These are phyloP conservation scores for Skeletonema tropicum DNA, from an alignment of 108 stramenopile species.

Conservation along the genomic window DNA sequence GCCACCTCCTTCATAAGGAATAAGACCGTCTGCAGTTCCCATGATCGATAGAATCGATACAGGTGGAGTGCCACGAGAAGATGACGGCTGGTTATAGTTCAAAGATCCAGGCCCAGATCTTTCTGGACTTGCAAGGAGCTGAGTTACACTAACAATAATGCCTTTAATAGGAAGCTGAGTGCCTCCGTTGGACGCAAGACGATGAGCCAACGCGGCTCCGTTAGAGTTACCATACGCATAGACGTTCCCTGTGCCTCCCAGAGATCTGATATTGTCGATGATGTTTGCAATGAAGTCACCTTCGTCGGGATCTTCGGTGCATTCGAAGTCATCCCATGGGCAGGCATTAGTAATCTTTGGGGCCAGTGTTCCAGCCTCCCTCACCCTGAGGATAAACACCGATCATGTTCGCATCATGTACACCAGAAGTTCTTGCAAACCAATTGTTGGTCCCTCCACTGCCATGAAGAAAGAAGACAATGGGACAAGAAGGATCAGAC, in stretches of 20 bases:
- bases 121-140: slow-evolving; percentile 10
- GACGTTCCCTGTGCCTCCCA: slow-evolving; percentile 7
- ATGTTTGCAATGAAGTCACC: slow-evolving; percentile 17
- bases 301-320: slow-evolving; percentile 25
- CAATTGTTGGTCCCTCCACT: slow-evolving; percentile 12
- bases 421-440: slow-evolving; percentile 5
- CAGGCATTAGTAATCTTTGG: slow-evolving; percentile 3
- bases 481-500: slow-evolving; percentile 6
- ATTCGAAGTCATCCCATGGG: slow-evolving; percentile 8
- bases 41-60: slow-evolving; percentile 14
- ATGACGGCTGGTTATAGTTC: slow-evolving; percentile 18
- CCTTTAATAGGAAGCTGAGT: slow-evolving; percentile 14
- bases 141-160: slow-evolving; percentile 16
- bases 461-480: slow-evolving; percentile 15
- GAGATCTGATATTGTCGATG: slow-evolving; percentile 2
- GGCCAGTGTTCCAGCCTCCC: slow-evolving; percentile 16
- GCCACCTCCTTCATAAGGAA: slow-evolving; percentile 16
- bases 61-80: slow-evolving; percentile 10
- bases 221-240: slow-evolving; percentile 10
- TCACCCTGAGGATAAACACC: slow-evolving; percentile 13
- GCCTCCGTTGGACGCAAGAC: slow-evolving; percentile 11
- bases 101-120: slow-evolving; percentile 14
- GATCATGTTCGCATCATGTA: slow-evolving; percentile 11
- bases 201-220: slow-evolving; percentile 15
- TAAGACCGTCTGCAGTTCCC: slow-evolving; percentile 6